Evolutionary conservation across 73 alveolate species (phyloP).

Genomic region (Loxodes magnus): DNA sequence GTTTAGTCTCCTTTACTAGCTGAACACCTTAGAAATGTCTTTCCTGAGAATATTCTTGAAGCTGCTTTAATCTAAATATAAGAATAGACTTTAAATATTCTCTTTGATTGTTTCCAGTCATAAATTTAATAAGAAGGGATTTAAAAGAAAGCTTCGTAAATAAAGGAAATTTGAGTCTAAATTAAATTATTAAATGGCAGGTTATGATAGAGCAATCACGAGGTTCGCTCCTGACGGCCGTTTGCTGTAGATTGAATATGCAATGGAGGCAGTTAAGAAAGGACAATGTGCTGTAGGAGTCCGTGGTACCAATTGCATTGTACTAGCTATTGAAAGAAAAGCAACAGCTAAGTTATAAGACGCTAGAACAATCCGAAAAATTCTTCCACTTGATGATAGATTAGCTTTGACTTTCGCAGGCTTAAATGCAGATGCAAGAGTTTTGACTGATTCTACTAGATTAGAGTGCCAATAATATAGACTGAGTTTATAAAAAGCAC

Average conservation of each 20-base stretch:
- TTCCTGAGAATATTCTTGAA: too few species aligned
- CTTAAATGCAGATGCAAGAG: constrained; percentile 92
- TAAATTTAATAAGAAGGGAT: too few species aligned
- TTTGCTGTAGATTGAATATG: constrained; percentile 91
- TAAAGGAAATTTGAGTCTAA: too few species aligned
- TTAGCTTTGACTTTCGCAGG: constrained; percentile 91
- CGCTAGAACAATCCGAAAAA: constrained; percentile 82
- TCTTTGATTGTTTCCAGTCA: too few species aligned
- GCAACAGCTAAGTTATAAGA: constrained; percentile 83
- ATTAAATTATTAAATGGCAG: too few species aligned
- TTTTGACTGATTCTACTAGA: constrained; percentile 75
- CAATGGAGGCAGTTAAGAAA: constrained; percentile 92
- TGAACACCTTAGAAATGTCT: too few species aligned
- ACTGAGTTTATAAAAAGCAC: constrained; percentile 72
- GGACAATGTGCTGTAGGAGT: constrained; percentile 88
- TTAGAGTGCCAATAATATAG: constrained; percentile 77
- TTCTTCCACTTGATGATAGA: constrained; percentile 69
- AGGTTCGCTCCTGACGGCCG: constrained; percentile 93
- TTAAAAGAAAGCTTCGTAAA: too few species aligned
- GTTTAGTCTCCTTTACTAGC: too few species aligned
- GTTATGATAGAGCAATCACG: constrained; percentile 92
- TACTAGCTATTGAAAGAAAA: constrained; percentile 87
- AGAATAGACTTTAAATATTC: too few species aligned
- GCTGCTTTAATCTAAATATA: too few species aligned
- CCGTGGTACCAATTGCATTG: constrained; percentile 74